Evolutionary conservation across 495 filamentous ascomycete species (phyloP).

Genomic region (Podospora bellae-mahoneyi): DNA sequence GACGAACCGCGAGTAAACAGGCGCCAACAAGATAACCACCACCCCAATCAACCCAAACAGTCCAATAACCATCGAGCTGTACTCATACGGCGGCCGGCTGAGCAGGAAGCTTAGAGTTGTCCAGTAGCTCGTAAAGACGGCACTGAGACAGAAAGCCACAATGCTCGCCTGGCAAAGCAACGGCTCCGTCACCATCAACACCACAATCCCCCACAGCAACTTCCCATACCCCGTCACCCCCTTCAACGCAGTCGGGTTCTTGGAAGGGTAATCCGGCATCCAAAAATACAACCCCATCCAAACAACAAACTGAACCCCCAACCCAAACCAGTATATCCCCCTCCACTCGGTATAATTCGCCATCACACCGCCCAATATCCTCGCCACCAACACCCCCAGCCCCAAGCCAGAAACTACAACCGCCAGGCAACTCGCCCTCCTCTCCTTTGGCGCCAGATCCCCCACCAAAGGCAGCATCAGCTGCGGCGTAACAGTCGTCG

Average conservation of each 20-base stretch:
- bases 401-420: slow-evolving; percentile 76
- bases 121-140: slow-evolving; percentile 58
- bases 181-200: slow-evolving; percentile 60
- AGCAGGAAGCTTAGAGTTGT: slow-evolving; percentile 81
- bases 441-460: slow-evolving; percentile 68
- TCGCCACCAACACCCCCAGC: slow-evolving; percentile 72
- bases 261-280: slow-evolving; percentile 77
- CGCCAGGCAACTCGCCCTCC: slow-evolving; percentile 64
- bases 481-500: slow-evolving; percentile 83
- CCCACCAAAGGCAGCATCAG: slow-evolving; percentile 81
- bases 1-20: slow-evolving; percentile 64
- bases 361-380: slow-evolving; percentile 71
- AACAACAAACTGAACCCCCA: slow-evolving; percentile 70
- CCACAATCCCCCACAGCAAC: slow-evolving; percentile 61
- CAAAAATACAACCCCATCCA: slow-evolving; percentile 63
- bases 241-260: slow-evolving; percentile 60
- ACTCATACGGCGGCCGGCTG: slow-evolving; percentile 63
- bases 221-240: slow-evolving; percentile 62
- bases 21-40: slow-evolving; percentile 60
- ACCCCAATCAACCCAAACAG: slow-evolving; percentile 78
- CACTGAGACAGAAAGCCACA: slow-evolving; percentile 41
- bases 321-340: slow-evolving; percentile 74
- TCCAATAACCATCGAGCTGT: slow-evolving; percentile 63
- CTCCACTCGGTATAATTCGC: slow-evolving; percentile 70
- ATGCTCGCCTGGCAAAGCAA: slow-evolving; percentile 58